These are phyloP conservation scores for Leccinum aurantiacum DNA, from an alignment of 768 basidiomycete genomes.

Conservation along the genomic window DNA sequence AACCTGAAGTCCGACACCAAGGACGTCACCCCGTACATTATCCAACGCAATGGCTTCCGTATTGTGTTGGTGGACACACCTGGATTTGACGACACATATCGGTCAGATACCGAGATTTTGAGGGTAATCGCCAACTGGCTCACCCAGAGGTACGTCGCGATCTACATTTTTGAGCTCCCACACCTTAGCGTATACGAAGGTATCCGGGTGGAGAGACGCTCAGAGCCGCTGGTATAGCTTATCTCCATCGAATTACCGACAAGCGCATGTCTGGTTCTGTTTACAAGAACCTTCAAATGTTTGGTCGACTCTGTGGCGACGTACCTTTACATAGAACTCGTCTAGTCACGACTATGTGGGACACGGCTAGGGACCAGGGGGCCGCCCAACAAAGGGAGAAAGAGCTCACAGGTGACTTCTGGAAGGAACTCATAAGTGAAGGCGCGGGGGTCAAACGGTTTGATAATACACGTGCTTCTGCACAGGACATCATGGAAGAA, in stretches of 20 bases:
- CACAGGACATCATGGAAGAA: not conserved
- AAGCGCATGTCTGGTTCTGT: conserved; percentile 34
- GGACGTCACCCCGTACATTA: conserved; percentile 3
- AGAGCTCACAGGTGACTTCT: conserved; percentile 31
- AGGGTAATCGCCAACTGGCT: conserved; percentile 18
- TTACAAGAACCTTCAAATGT: conserved; percentile 33
- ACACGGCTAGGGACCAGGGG: conserved; percentile 14
- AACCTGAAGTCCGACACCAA: conserved; percentile 15
- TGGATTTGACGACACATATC: conserved; percentile 23
- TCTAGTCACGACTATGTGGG: conserved; percentile 43
- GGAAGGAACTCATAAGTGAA: not conserved
- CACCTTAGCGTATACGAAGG: not conserved
- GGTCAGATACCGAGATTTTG: conserved; percentile 13
- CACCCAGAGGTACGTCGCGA: conserved; percentile 13
- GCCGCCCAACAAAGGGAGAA: conserved; percentile 16
- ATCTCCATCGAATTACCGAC: conserved; percentile 35
- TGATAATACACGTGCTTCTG: not conserved
- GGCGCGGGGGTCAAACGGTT: conserved; percentile 7
- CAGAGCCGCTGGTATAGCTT: not conserved
- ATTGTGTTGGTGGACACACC: conserved; percentile 24
- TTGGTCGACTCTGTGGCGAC: conserved; percentile 37
- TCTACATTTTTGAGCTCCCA: not conserved
- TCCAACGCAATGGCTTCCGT: not conserved
- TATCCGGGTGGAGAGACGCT: not conserved
- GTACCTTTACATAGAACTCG: conserved; percentile 29